phyloP scores from a whole-genome alignment of 495 filamentous ascomycete genomes.

The Penicillium soppii region DNA sequence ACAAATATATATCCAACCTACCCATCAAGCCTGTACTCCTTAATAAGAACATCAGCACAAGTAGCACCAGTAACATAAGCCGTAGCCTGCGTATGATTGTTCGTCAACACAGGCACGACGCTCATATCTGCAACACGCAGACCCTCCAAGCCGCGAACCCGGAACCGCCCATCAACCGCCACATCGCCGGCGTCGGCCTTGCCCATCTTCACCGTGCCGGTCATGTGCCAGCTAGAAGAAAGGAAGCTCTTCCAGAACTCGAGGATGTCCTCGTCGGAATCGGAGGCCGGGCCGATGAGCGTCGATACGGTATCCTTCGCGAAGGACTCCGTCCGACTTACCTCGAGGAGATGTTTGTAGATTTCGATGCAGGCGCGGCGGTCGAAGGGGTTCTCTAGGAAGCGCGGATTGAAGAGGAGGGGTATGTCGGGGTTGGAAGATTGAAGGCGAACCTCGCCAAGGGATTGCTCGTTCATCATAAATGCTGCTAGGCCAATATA shows the following conservation, averaged over 20 bases:
- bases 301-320: constrained; percentile 43
- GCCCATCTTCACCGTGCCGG: constrained; percentile 65
- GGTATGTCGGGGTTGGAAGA: constrained; percentile 54
- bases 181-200: constrained; percentile 40
- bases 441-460: constrained; percentile 53
- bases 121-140: constrained; percentile 67
- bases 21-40: constrained; percentile 21
- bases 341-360: constrained; percentile 43
- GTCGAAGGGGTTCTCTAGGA: constrained; percentile 58
- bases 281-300: constrained; percentile 43
- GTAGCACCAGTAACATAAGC: constrained; percentile 36
- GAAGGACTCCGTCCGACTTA: constrained; percentile 45
- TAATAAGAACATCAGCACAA: constrained; percentile 26
- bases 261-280: constrained; percentile 57
- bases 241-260: constrained; percentile 41
- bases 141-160: constrained; percentile 52
- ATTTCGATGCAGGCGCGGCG: constrained; percentile 53
- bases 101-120: constrained; percentile 57
- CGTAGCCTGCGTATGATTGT: constrained; percentile 40
- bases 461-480: constrained; percentile 39
- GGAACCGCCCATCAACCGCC: constrained; percentile 56
- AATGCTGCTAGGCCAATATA: constrained; percentile 28
- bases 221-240: constrained; percentile 52
- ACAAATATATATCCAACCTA: too few species aligned
- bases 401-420: constrained; percentile 57